A percentile compares a stretch with the other conserved stretches of the same genome.
Evolutionary conservation across 148 eudicot species (phyloP).

Genomic region (Vaccinium myrtillus): DNA sequence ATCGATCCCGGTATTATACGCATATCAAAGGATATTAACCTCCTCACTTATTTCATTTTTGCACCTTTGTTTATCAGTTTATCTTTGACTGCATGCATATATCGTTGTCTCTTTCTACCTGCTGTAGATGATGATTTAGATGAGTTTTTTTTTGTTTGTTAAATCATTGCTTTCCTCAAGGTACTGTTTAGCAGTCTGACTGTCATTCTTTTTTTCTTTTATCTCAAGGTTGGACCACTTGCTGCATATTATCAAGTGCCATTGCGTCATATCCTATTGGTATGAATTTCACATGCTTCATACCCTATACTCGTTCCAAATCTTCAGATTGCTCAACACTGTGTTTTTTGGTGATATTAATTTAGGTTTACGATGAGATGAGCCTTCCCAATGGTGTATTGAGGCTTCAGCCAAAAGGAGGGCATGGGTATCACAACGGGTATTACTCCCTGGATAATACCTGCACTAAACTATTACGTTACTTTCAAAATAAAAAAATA

Average conservation of each 20-base stretch:
- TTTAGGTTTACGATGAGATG: conserved; percentile 90
- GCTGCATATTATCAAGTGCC: conserved; percentile 18
- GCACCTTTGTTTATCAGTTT: not conserved
- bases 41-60: not conserved
- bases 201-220: not conserved
- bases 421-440: conserved; percentile 98
- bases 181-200: not conserved
- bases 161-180: not conserved
- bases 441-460: conserved; percentile 26
- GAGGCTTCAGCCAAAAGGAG: conserved; percentile 95
- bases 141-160: not conserved
- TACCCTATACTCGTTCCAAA: not conserved
- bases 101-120: not conserved
- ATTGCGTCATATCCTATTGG: conserved; percentile 13
- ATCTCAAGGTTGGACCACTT: conserved; percentile 16
- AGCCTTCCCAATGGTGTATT: conserved; percentile 94
- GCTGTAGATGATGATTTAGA: not conserved
- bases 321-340: not conserved
- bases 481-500: too few species aligned
- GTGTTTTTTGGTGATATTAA: not conserved
- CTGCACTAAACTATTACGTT: not conserved
- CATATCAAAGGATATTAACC: not conserved
- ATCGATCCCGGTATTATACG: not conserved
- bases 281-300: not conserved
- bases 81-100: too few species aligned